These are phyloP conservation scores for Forsythia viridissima DNA, from an alignment of 257 asterid genomes.

Conservation along the genomic window DNA sequence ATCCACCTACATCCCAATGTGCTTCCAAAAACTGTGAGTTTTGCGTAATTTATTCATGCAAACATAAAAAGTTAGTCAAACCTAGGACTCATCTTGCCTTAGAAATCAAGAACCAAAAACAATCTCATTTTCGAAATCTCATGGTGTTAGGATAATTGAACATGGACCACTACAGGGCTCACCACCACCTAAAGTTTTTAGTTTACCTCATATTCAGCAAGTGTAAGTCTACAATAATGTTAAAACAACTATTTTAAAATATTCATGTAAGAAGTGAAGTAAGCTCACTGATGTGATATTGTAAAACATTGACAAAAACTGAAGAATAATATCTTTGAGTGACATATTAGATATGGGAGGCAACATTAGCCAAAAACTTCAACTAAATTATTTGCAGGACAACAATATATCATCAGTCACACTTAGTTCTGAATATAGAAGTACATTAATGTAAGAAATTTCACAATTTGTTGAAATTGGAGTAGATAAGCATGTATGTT, in stretches of 20 bases:
- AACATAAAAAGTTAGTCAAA: not conserved
- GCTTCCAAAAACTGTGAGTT: constrained; percentile 60
- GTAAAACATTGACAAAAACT: constrained; percentile 55
- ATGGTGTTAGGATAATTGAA: constrained; percentile 65
- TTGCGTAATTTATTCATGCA: not conserved
- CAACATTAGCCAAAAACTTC: constrained; percentile 58
- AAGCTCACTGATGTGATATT: not conserved
- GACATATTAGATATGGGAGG: constrained; percentile 76
- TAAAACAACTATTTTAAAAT: not conserved
- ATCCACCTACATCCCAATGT: too few species aligned
- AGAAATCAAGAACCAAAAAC: not conserved
- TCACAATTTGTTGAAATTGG: not conserved
- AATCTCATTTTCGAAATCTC: constrained; percentile 22
- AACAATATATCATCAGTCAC: constrained; percentile 72
- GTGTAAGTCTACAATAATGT: constrained; percentile 56
- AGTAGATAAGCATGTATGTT: not conserved
- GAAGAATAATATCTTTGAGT: constrained; percentile 71
- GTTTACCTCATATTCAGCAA: constrained; percentile 82
- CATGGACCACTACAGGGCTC: constrained; percentile 78
- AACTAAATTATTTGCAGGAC: constrained; percentile 76
- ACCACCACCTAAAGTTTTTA: constrained; percentile 64
- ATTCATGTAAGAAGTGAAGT: not conserved
- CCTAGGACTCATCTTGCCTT: constrained; percentile 23
- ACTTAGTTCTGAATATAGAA: constrained; percentile 79
- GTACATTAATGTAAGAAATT: constrained; percentile 63